Evolutionary conservation across 2,329 filamentous ascomycete genomes (phyloP), one percentile per base, ranked within the genome.

Genomic region (Mollisiaceae sp.): DNA sequence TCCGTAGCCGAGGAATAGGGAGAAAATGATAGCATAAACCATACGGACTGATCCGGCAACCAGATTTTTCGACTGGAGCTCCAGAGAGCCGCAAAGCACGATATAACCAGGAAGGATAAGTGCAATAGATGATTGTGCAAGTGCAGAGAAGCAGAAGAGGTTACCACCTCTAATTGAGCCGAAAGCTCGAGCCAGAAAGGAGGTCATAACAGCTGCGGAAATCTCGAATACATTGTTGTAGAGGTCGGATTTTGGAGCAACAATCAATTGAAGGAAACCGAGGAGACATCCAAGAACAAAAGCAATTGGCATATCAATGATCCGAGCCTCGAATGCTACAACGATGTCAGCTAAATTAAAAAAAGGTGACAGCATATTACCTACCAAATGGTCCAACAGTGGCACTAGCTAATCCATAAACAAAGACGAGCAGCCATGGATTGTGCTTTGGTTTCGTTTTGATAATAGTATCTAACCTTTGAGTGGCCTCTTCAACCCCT

Each of bases 331-430:
- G 74, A 93, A 94, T 0, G 91, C 91, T 75, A 55, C 32, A 38
- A 4, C 12, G 36, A 20, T 32, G 50, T 72, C 64, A 71, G 65
- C 24, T 27, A 35, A 24, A 24, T 62, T 5, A 2, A 50, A 58
- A 20, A 22, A 43, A 8, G 45, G 14, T 50, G 24, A 35, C 18
- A 14, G 20, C 15, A 36, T 15, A 22, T 8, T 24, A 67, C 71
- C 64, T 66, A 74, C 73, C 73, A 73, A 93, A 94, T 0, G 91
- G 90, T 0, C 89, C 91, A 8, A 91, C 90, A 2, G 82, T 85
- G 0, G 87, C 89, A 55, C 89, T 91, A 12, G 91, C 91, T 45
- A 92, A 79, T 1, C 92, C 91, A 70, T 92, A 92, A 20, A 91
- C 81, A 6, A 88, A 74, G 12, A 94, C 87, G 9, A 75, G 67